A percentile compares a stretch with the other conserved stretches of the same genome.
These are phyloP conservation scores for Heliamphora pulchella DNA, from an alignment of 179 eudicot species.

Conservation along the genomic window DNA sequence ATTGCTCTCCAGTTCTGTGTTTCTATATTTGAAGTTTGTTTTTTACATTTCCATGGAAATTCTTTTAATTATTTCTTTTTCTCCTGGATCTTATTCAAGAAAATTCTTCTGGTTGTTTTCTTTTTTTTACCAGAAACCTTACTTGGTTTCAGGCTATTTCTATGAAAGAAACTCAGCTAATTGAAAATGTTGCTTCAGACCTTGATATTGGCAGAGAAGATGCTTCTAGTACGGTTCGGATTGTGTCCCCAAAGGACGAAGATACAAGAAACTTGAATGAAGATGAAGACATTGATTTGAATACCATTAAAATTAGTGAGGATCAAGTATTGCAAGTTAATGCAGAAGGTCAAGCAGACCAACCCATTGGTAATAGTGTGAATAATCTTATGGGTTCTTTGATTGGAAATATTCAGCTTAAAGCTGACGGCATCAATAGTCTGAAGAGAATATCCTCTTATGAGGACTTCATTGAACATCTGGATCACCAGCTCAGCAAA, in stretches of 20 bases:
- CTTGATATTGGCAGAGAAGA: conserved; percentile 36
- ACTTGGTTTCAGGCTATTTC: conserved; percentile 62
- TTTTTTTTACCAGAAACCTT: conserved; percentile 16
- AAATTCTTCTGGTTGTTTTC: background rate
- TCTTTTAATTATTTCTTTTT: background rate
- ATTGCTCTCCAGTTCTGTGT: background rate
- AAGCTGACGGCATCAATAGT: conserved; percentile 18
- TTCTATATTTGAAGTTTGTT: background rate
- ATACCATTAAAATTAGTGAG: conserved; percentile 14
- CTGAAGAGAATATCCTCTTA: conserved; percentile 40
- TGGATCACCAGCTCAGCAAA: conserved; percentile 44
- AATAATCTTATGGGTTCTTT: conserved; percentile 13
- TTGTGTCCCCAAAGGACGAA: conserved; percentile 57
- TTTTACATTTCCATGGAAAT: background rate
- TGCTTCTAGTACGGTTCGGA: conserved; percentile 36
- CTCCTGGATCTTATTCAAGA: conserved; percentile 7
- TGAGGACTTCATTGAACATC: conserved; percentile 43
- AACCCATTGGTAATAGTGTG: conserved; percentile 8
- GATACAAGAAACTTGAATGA: conserved; percentile 14
- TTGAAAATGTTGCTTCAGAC: conserved; percentile 48
- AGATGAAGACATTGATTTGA: conserved; percentile 14
- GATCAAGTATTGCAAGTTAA: conserved; percentile 24
- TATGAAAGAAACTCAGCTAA: conserved; percentile 61
- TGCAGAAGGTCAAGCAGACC: conserved; percentile 14
- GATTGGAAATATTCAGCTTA: conserved; percentile 15